A percentile compares a stretch with the other conserved stretches of the same genome.
These are phyloP conservation scores for Leccinum boreale DNA, from an alignment of 768 basidiomycete species.

Conservation along the genomic window DNA sequence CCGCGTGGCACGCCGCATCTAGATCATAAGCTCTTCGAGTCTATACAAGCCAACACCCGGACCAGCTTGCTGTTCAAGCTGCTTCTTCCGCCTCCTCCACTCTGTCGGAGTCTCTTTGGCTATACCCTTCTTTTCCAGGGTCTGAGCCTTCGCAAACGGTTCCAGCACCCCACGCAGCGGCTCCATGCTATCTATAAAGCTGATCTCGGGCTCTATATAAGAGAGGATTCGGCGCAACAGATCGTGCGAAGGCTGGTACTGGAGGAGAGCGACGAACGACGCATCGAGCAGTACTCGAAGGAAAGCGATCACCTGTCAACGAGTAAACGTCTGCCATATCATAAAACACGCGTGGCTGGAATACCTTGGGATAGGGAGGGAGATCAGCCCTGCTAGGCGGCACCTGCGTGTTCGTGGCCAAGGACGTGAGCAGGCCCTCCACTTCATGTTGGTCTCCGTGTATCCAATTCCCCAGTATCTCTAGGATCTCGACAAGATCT, in stretches of 20 bases:
- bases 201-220: constrained; percentile 55
- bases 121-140: constrained; percentile 36
- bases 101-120: constrained; percentile 37
- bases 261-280: constrained; percentile 64
- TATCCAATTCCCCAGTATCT: constrained; percentile 40
- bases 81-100: constrained; percentile 53
- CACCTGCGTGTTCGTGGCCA: constrained; percentile 7
- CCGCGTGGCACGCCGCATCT: not conserved
- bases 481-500: constrained; percentile 37
- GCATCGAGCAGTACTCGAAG: constrained; percentile 68
- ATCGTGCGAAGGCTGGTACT: constrained; percentile 56
- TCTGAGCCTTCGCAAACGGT: constrained; percentile 56
- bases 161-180: constrained; percentile 60
- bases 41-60: constrained; percentile 64
- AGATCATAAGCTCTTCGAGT: constrained; percentile 67
- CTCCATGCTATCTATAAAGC: constrained; percentile 47
- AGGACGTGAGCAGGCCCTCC: constrained; percentile 20
- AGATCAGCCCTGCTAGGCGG: constrained; percentile 19
- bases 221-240: constrained; percentile 48
- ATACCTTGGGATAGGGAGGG: constrained; percentile 36
- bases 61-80: constrained; percentile 48
- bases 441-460: constrained; percentile 24
- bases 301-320: constrained; percentile 55
- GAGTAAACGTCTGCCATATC: constrained; percentile 30
- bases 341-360: constrained; percentile 31